Evolutionary conservation across 805 yeast genomes (phyloP).

Genomic region (Saccharomycopsis javanensis): DNA sequence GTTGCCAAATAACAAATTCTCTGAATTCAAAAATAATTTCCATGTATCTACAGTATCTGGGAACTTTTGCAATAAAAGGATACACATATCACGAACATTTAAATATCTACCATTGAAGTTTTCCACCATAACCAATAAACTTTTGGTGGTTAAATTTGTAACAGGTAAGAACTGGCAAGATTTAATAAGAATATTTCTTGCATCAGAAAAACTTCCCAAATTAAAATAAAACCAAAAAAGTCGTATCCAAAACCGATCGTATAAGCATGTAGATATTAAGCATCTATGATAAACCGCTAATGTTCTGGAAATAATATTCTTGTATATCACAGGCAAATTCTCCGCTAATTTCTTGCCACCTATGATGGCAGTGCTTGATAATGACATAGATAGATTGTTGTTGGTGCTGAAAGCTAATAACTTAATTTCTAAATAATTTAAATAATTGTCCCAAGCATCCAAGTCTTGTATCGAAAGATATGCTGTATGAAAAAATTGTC

Average conservation of each 20-base stretch:
- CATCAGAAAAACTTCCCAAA: slow-evolving; percentile 26
- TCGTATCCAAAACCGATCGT: slow-evolving; percentile 41
- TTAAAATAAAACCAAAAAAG: slow-evolving; percentile 35
- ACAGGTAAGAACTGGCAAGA: slow-evolving; percentile 26
- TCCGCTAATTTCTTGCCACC: slow-evolving; percentile 2
- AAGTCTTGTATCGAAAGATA: slow-evolving; percentile 36
- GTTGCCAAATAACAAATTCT: slow-evolving; percentile 9
- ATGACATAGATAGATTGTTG: slow-evolving; percentile 5
- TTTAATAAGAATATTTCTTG: slow-evolving; percentile 31
- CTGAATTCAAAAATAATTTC: slow-evolving; percentile 14
- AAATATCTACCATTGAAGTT: slow-evolving; percentile 7
- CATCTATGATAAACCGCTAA: slow-evolving; percentile 39
- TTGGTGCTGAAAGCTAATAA: background rate
- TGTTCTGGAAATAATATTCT: slow-evolving; percentile 22
- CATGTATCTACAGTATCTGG: slow-evolving; percentile 9
- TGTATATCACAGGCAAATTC: slow-evolving; percentile 20
- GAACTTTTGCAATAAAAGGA: slow-evolving; percentile 12
- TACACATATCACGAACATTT: slow-evolving; percentile 6
- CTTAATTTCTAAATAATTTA: slow-evolving; percentile 40
- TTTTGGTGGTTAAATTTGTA: slow-evolving; percentile 5
- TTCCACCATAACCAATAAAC: slow-evolving; percentile 11
- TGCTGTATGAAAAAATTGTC: slow-evolving; percentile 31
- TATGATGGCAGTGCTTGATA: background rate
- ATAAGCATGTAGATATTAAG: slow-evolving; percentile 35
- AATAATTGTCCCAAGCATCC: slow-evolving; percentile 48